phyloP scores from a whole-genome alignment of 352 stramenopile species.

The Phytophthora niederhauseri region DNA sequence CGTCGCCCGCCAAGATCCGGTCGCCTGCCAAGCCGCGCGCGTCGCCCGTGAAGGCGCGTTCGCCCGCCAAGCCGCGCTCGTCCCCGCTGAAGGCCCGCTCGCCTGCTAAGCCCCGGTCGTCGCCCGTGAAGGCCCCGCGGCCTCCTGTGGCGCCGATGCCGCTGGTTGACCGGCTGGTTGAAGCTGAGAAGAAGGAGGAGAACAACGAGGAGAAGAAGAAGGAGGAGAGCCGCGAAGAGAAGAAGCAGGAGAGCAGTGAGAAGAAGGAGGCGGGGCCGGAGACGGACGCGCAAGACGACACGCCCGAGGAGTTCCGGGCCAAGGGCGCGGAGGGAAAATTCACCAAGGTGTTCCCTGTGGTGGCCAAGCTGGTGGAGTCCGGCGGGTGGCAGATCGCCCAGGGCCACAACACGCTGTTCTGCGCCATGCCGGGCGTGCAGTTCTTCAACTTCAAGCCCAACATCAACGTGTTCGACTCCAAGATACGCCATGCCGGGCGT shows the following conservation, averaged over 20 bases:
- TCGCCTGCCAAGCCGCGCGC: constrained; percentile 13
- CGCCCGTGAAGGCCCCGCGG: constrained; percentile 12
- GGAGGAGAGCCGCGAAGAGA: constrained; percentile 2
- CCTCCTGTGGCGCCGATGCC: constrained; percentile 12
- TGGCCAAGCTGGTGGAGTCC: constrained; percentile 57
- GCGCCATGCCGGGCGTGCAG: constrained; percentile 74
- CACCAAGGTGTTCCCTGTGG: constrained; percentile 41
- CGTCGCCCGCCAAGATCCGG: constrained; percentile 1
- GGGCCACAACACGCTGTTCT: constrained; percentile 65
- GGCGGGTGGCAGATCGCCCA: constrained; percentile 71
- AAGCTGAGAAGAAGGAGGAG: constrained; percentile 13
- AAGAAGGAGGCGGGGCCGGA: constrained; percentile 13
- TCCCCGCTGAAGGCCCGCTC: constrained; percentile 16
- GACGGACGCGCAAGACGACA: constrained; percentile 17
- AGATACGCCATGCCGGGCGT: constrained; percentile 77
- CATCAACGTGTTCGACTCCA: constrained; percentile 86
- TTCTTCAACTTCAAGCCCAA: constrained; percentile 88
- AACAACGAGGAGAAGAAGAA: background rate
- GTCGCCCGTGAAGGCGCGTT: constrained; percentile 21
- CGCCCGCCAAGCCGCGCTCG: constrained; percentile 12
- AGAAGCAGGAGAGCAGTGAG: constrained; percentile 4
- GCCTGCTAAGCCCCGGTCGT: constrained; percentile 15
- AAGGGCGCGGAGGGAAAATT: constrained; percentile 49
- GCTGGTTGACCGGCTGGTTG: constrained; percentile 8
- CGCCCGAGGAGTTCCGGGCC: constrained; percentile 34